Conservation (phyloP, 2,329 filamentous ascomycete species). For the Neoarthrinium moseri region DNA sequence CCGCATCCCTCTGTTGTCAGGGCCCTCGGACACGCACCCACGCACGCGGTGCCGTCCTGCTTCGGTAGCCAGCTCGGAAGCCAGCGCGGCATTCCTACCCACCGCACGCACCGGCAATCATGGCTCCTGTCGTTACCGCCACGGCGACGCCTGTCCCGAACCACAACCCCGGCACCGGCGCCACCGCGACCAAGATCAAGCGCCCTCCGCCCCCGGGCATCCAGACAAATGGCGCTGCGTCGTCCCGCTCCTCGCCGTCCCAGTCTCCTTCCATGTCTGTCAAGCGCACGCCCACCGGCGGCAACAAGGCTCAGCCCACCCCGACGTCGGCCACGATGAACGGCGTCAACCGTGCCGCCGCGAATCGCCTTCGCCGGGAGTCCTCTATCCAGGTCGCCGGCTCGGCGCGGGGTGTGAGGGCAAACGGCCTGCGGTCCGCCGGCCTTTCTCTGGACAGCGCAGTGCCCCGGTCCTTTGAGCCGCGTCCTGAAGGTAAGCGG, state of each 20-base stretch:
- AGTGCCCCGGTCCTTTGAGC: conserved; percentile 36
- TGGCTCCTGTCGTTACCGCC: conserved; percentile 59
- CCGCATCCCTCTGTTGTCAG: too few relatives aligned
- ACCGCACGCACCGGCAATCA: conserved; percentile 26
- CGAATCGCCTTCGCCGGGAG: conserved; percentile 57
- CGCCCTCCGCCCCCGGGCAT: conserved; percentile 65
- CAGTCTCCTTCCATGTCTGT: conserved; percentile 48
- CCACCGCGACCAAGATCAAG: conserved; percentile 61
- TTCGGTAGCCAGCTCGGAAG: too few relatives aligned
- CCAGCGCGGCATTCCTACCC: neutral
- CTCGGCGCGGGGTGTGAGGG: conserved; percentile 43
- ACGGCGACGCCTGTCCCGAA: conserved; percentile 32
- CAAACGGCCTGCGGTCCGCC: conserved; percentile 49
- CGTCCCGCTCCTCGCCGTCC: conserved; percentile 59
- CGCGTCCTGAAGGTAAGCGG: conserved; percentile 46
- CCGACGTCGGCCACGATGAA: conserved; percentile 40
- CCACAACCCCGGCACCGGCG: conserved; percentile 29
- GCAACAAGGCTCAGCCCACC: conserved; percentile 31
- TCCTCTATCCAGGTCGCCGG: conserved; percentile 40
- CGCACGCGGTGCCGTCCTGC: too few relatives aligned
- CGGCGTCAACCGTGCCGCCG: conserved; percentile 50
- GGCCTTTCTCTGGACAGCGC: conserved; percentile 44
- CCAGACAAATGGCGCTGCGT: conserved; percentile 61
- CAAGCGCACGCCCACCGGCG: conserved; percentile 46
- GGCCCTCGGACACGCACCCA: too few relatives aligned